Evolutionary conservation across 352 stramenopile genomes (phyloP), one percentile per base, ranked within the genome.

Genomic region (Phytopythium litorale): DNA sequence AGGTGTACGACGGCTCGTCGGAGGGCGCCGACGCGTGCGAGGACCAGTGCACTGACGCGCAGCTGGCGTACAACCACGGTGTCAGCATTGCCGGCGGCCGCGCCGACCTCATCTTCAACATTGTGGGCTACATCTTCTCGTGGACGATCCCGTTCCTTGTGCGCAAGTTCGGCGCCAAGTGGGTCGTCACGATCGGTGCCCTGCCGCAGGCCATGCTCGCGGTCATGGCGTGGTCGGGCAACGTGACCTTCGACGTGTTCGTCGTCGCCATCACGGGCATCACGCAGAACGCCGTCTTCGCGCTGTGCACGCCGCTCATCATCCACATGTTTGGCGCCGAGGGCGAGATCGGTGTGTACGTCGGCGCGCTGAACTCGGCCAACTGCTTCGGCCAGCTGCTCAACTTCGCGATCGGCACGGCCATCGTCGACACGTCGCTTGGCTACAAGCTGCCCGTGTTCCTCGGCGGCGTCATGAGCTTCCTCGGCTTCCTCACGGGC

Each of bases 311-410:
- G 58, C 82, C 81, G 0, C 61, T 89, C 0, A 83, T 88, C 18
- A 67, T 91, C 32, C 78, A 89, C 62, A 68, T 88, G 2, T 77
- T 84, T 28, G 81, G 81, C 9, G 55, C 71, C 3, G 68, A 70
- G 0, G 64, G 66, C 11, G 68, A 82, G 15, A 77, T 89, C 21
- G 81, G 81, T 4, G 75, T 91, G 50, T 89, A 83, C 61, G 76
- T 87, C 8, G 81, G 81, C 1, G 79, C 79, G 8, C 64, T 91
- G 57, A 91, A 89, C 67, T 89, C 79, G n/a, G 77, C 81, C 9
- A 84, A 84, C 46, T 88, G 77, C 65, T 70, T 85, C 7, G 82
- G 82, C 7, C 79, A 89, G 35, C 30, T 91, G 16, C 64, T 89
- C 42, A 91, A 91, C 71, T 91, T 86, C 51, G 65, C 71, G 0